Base-by-base conservation (phyloP, 2,329 filamentous ascomycete genomes). In the Tolypocladium nubicola region DNA sequence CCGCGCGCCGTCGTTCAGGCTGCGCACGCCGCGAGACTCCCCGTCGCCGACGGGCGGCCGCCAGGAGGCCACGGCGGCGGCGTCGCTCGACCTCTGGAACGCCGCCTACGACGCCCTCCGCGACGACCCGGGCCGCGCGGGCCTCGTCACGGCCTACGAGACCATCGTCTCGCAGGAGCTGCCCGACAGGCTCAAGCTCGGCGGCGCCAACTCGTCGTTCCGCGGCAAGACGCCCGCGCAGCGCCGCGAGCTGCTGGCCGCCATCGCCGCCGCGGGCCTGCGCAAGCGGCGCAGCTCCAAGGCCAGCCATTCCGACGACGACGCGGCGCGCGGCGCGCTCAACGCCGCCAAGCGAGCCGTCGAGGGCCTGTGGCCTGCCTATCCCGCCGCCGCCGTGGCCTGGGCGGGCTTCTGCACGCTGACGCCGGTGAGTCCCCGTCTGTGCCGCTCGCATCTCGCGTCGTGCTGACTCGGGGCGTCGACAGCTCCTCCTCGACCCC, bases 381-480 rank as follows among this genome's bases (percentile, higher is more conserved):
- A 71, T 49, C 63, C 66, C 6, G 65, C 67, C 4, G 63, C 68
- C 8, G 65, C 67, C 10, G 59, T 73, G 4, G 70, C 70, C 30
- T 73, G 70, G 70, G 64, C 70, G 4, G 71, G 71, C 14, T 63
- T 73, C 35, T 72, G 69, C 59, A 70, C 68, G 23, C 57, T 73
- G 56, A 73, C 71, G 33, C 71, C 71, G 55, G 71, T 73, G 65
- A 38, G 57, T 39, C 14, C n/a, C 40, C 47, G 13, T 13, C 13
- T 43, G 23, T 4, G 23, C 7, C 30, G 56, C 2, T 23, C 38
- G 19, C 33, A 6, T 16, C 43, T 7, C 26, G 1, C 19, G 0
- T 33, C 2, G 0, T 19, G 23, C 26, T 49, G 16, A 49, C 13
- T 2, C 9, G 40, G n/a, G 19, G n/a, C 21, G 55, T 16, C 4